Base-by-base conservation (phyloP, 345 rosid genomes). In the Euclidium syriacum region DNA sequence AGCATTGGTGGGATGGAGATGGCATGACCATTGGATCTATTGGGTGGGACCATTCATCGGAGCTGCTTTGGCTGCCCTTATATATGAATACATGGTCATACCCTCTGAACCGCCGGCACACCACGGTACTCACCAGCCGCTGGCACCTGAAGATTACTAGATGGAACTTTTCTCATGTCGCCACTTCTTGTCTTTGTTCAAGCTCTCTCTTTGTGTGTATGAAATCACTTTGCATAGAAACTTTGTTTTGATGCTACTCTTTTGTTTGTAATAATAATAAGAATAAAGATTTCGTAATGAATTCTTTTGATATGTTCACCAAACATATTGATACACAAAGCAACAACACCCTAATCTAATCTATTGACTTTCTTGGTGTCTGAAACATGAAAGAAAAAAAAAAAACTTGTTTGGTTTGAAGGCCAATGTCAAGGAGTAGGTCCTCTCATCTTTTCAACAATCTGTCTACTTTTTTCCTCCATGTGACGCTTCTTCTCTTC, bases 361-460 rank as follows among this genome's bases (percentile, higher is more conserved):
- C 50, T 57, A 58, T 48, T 0, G 42, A 49, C 72, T 29, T 51
- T 17, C 49, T 36, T 48, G 4, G 35, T n/a, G 4, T 22, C 29
- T 17, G 35, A 58, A 52, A 51, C 46, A 38, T 51, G 33, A 50
- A 58, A 50, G 56, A 47, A 8, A 46, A 3, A 23, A 6, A 9
- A 30, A 10, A 5, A 20, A 53, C 47, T 55, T 43, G 27, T 32
- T 35, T 54, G 20, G 3, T 33, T 0, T 9, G 27, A 14, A 25
- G 12, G 4, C 4, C 4, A 27, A 25, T 47, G 42, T 41, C 7
- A 58, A 3, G 84, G n/a, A n/a, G n/a, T n/a, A n/a, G n/a, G 81
- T 22, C 78, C 91, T 68, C 91, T 80, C 96, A 92, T 87, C 77
- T 84, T 92, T 70, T 89, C 97, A 52, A 85, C 97, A 33, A 92